Base-by-base conservation (phyloP, 2,329 filamentous ascomycete genomes). In the Ophiosphaerella herpotricha region DNA sequence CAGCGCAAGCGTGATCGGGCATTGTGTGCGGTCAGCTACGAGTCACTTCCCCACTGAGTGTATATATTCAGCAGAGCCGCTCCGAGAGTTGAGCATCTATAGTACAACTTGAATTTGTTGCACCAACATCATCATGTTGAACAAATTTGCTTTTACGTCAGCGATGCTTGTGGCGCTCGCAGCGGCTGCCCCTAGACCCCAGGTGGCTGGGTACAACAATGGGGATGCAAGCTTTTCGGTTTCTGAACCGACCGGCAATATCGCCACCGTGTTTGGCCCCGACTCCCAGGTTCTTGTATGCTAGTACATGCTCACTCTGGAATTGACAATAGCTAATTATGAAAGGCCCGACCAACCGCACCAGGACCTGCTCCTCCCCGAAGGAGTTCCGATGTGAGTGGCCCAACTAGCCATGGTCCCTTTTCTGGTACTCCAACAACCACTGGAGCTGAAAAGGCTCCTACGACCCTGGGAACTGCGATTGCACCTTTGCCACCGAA, bases 371-470 rank as follows among this genome's bases (percentile, higher is more conserved):
- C 70, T 31, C 73, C 68, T 32, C 75, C 82, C 4, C 73, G 79
- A 50, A 66, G 78, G 44, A 82, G 77, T 57, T 74, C 75, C 39
- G 70, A 78, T 47, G 71, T 80, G 12, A 82, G 79, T 33, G 82
- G 87, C 26, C 77, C 84, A 5, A 87, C 85, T 2, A 83, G 80
- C 4, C 88, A 93, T 67, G 88, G 88, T 0, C 80, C 87, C 0
- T 93, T 78, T 70, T 82, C 74, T 2, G 89, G 89, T 2, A 80
- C 81, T 0, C 75, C 86, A 0, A 89, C 86, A 0, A 88, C 84
- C 0, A 90, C 84, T 0, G 89, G 89, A 4, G 89, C 89, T 18
- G 70, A 88, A 2, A 81, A 79, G 7, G 87, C 81, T 31, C 61
- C 67, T 3, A 76, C 74, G 0, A 78, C 85, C 0, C 55, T 86